These are phyloP conservation scores for Zostera marina DNA, from an alignment of 116 monocot species.

Conservation along the genomic window DNA sequence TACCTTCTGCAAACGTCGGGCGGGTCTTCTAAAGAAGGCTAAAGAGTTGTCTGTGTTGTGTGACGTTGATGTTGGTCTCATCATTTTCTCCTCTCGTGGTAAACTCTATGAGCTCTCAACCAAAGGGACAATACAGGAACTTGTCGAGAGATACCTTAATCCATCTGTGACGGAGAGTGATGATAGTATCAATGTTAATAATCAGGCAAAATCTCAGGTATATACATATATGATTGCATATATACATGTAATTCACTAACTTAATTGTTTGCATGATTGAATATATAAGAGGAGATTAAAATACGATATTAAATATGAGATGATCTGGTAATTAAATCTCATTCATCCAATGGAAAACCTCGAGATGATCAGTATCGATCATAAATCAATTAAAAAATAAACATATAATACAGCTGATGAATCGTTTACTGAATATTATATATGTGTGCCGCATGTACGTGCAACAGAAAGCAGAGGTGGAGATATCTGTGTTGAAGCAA, in stretches of 20 bases:
- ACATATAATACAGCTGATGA: too few species aligned
- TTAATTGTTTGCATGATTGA: too few species aligned
- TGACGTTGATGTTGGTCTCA: slow-evolving; percentile 68
- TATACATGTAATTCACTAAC: too few species aligned
- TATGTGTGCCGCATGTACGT: too few species aligned
- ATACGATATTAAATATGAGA: not conserved
- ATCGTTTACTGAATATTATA: not conserved
- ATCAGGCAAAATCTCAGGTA: too few species aligned
- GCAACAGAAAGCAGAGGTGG: slow-evolving; percentile 35
- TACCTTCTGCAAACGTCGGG: slow-evolving; percentile 82
- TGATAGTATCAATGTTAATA: not conserved
- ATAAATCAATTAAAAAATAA: too few species aligned
- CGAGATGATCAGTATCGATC: too few species aligned
- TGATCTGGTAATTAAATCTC: too few species aligned
- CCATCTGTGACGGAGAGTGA: not conserved
- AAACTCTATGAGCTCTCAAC: slow-evolving; percentile 82
- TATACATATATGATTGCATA: too few species aligned
- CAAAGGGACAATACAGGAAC: slow-evolving; percentile 41
- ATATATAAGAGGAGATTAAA: too few species aligned
- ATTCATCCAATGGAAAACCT: too few species aligned
- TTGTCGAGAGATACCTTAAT: too few species aligned
- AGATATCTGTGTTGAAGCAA: slow-evolving; percentile 33
- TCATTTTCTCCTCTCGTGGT: slow-evolving; percentile 62
- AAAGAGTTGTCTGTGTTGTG: slow-evolving; percentile 68
- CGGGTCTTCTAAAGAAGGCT: slow-evolving; percentile 76